These are phyloP conservation scores for Sesbania bispinosa DNA, from an alignment of 306 rosid species.

Conservation along the genomic window DNA sequence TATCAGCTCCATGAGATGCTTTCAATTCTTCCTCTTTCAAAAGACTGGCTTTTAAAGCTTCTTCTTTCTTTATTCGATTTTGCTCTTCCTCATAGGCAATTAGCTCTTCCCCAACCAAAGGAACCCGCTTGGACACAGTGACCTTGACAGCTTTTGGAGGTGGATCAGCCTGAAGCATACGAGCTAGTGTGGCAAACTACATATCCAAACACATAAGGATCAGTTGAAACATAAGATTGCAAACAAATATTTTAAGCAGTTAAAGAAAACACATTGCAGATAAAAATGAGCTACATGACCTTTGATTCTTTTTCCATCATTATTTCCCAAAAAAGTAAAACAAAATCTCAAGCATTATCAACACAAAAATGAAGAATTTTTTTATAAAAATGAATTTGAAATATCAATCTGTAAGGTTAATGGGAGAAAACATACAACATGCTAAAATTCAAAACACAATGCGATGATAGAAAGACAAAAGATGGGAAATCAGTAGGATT, in stretches of 20 bases:
- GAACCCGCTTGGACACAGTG: slow-evolving; percentile 86
- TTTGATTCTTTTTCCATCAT: slow-evolving; percentile 1
- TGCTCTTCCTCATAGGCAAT: slow-evolving; percentile 95
- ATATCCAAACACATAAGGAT: slow-evolving; percentile 16
- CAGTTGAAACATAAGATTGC: slow-evolving; percentile 18
- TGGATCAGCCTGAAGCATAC: slow-evolving; percentile 95
- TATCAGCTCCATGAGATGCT: slow-evolving; percentile 54
- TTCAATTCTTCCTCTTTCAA: slow-evolving; percentile 82
- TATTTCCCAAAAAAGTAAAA: not conserved
- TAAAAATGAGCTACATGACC: not conserved
- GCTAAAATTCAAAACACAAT: not conserved
- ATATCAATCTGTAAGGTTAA: not conserved
- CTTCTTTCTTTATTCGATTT: slow-evolving; percentile 81
- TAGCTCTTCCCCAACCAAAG: slow-evolving; percentile 91
- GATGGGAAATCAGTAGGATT: not conserved
- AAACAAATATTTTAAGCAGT: not conserved
- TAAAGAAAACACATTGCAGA: not conserved
- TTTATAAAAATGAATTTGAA: not conserved
- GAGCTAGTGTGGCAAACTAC: slow-evolving; percentile 92
- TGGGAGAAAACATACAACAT: not conserved
- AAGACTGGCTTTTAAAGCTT: slow-evolving; percentile 83
- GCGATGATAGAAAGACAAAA: not conserved
- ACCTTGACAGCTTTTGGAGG: slow-evolving; percentile 99
- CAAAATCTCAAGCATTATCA: slow-evolving; percentile 6
- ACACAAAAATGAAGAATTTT: not conserved